A percentile compares a stretch with the other conserved stretches of the same genome.
Conservation (phyloP, 371 early-diverging fungal species). For the Actinomortierella wolfii region DNA sequence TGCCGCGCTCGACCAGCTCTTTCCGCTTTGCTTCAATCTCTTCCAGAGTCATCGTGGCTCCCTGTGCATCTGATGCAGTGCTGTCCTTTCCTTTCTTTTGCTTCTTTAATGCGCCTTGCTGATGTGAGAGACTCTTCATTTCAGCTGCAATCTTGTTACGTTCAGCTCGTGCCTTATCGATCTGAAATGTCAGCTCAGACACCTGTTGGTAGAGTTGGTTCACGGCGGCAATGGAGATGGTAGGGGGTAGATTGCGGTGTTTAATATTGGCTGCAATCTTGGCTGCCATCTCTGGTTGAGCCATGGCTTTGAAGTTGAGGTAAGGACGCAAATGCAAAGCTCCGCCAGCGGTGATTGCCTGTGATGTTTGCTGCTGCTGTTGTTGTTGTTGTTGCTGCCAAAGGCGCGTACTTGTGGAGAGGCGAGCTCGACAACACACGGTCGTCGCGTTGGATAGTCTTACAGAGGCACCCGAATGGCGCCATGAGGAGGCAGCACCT, state of each 20-base stretch:
- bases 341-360: slow-evolving; percentile 7
- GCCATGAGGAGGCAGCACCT: no score
- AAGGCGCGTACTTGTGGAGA: neutral
- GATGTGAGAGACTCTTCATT: slow-evolving; percentile 31
- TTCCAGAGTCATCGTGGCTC: slow-evolving; percentile 6
- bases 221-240: slow-evolving; percentile 27
- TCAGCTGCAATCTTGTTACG: slow-evolving; percentile 37
- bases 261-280: slow-evolving; percentile 31
- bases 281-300: slow-evolving; percentile 16
- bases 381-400: slow-evolving; percentile 5
- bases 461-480: no score
- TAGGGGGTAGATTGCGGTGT: slow-evolving; percentile 25
- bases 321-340: slow-evolving; percentile 29
- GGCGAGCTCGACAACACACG: no score
- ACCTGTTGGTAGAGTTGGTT: slow-evolving; percentile 14
- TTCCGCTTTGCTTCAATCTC: slow-evolving; percentile 24
- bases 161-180: slow-evolving; percentile 33
- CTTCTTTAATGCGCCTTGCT: neutral
- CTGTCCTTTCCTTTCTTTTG: no score
- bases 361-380: neutral
- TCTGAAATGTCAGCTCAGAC: slow-evolving; percentile 12
- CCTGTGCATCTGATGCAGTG: neutral
- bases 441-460: no score
- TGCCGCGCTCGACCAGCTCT: slow-evolving; percentile 52
- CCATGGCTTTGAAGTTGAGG: slow-evolving; percentile 43